Evolutionary conservation across 2,329 filamentous ascomycete species (phyloP), one percentile per base, ranked within the genome.

Genomic region (Beauveria varroae): DNA sequence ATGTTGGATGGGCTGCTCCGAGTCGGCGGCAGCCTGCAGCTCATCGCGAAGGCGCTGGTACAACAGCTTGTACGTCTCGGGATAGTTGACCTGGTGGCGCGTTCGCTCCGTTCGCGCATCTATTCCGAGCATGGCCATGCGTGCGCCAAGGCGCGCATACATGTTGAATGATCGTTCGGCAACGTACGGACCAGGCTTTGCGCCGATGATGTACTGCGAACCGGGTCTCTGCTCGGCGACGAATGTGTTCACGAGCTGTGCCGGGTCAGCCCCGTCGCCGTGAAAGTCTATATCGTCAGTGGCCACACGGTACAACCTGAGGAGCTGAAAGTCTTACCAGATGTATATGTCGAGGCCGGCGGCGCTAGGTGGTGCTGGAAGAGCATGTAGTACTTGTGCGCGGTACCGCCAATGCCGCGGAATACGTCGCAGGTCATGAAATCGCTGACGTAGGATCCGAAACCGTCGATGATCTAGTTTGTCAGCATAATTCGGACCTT

Each of bases 311-410:
- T 5, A 12, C 9, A 18, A 34, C 5, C 30, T 8, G 2, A 24
- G 28, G 12, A 4, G 24, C 12, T 22, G 3, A 12, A 7, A 12
- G 20, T 24, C 63, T 64, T 65, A 80, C 89, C 89, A 1, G 90
- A 90, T 3, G 91, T 96, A 72, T 88, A 97, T 1, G 93, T 96
- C 34, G 90, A 93, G 64, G 83, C 79, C 0, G 93, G 92, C 1
- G 93, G 93, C 14, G 93, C 85, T 55, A 96, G 78, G 69, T 97
- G 93, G 68, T 99, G 95, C 76, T 99, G 95, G 75, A 99, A 99
- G 10, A 99, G 83, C 83, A 98, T 85, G 72, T 99, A 99, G 75
- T 98, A 98, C 75, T 99, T 99, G 80, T 95, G 96, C 1, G 95
- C 95, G 60, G 93, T 86, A 37, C 90, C 91, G 5, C 95, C 95